These are phyloP conservation scores for Entomortierella beljakovae DNA, from an alignment of 192 early-diverging fungal genomes.

Conservation along the genomic window DNA sequence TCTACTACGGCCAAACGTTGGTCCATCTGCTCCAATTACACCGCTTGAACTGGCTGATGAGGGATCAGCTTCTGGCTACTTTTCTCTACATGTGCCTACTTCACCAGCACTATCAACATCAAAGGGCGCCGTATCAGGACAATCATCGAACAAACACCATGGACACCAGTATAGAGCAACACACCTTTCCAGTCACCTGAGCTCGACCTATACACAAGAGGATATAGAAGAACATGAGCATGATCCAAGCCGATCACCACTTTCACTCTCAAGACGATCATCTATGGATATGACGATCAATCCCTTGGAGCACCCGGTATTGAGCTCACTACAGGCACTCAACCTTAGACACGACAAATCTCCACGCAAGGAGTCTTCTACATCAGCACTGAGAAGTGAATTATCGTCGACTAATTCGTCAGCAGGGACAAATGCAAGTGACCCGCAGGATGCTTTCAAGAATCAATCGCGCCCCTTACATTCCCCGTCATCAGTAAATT, in stretches of 20 bases:
- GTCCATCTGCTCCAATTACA: conserved; percentile 47
- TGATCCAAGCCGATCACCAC: conserved; percentile 8
- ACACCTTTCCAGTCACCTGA: conserved; percentile 33
- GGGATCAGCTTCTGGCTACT: conserved; percentile 16
- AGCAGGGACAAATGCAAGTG: neutral
- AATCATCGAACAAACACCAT: conserved; percentile 5
- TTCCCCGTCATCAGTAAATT: conserved; percentile 5
- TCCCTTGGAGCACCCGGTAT: conserved; percentile 28
- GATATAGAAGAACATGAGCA: neutral
- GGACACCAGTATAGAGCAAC: conserved; percentile 15
- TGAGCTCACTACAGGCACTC: conserved; percentile 27
- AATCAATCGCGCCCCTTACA: neutral
- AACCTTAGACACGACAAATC: conserved; percentile 35
- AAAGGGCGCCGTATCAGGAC: neutral
- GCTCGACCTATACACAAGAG: conserved; percentile 15
- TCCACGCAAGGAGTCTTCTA: conserved; percentile 6
- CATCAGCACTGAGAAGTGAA: neutral
- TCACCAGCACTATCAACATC: conserved; percentile 6
- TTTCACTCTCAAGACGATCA: conserved; percentile 13
- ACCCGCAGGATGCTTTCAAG: neutral
- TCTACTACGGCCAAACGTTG: conserved; percentile 22
- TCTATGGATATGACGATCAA: conserved; percentile 18
- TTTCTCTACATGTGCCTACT: conserved; percentile 25
- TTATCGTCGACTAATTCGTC: neutral
- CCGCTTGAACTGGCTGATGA: conserved; percentile 48